Base-by-base conservation (phyloP, 139 green algal genomes). In the Chlamydomonas incerta region DNA sequence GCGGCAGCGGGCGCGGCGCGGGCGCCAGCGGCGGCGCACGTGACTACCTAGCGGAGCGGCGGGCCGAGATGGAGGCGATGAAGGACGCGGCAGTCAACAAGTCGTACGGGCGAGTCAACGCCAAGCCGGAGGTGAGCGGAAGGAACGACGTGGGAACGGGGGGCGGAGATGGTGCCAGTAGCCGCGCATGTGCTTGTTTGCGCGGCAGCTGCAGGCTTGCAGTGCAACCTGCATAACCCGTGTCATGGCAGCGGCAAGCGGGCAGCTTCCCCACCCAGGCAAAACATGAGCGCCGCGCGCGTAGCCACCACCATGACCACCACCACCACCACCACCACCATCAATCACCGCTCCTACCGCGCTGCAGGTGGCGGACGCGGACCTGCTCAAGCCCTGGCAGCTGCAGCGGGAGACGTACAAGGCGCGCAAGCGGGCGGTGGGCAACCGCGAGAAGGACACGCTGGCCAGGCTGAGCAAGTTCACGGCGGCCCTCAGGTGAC, bases 321-420 rank as follows among this genome's bases (percentile, higher is more conserved):
- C 8, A 50, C 41, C 41, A 50, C 41, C 41, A 50, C 41, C 41
- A 50, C 41, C 41, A 8, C 41, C 41, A 50, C 20, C 55, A 15
- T 58, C 52, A 11, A 58, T 58, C 15, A 58, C 52, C 52, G 13
- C 52, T 58, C 15, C 52, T 15, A 58, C 52, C 52, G 13, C 52
- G 15, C 55, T 10, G 17, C 70, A 91, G 87, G 90, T 95, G n/a
- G 86, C 85, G 3, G 91, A 96, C 72, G 90, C 89, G 1, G 93
- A 96, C 57, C 90, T 97, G 85, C 87, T 97, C 34, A 96, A 93
- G 34, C 82, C 88, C 0, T 97, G 91, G 91, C 91, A 97, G 90
- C 87, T 92, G 72, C 73, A 57, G 23, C 77, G 89, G 37, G 89
- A 95, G 86, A 74, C 92, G 77, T 96, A 95, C 90, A 96, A 96